These are phyloP conservation scores for Trichothecium roseum DNA, from an alignment of 2,329 filamentous ascomycete genomes.

Conservation along the genomic window DNA sequence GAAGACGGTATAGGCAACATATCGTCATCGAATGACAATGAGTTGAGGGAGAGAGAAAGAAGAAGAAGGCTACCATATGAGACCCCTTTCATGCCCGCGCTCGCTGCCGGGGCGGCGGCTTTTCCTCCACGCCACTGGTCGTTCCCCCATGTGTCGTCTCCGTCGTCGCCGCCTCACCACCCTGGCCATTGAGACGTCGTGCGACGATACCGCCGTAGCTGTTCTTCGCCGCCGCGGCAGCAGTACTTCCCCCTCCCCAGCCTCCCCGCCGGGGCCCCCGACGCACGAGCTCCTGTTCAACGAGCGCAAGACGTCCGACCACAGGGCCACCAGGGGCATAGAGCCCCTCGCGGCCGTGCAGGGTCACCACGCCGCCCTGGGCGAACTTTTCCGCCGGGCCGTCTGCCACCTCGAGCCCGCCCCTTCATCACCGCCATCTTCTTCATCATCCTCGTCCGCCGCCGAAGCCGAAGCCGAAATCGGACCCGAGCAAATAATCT, in stretches of 20 bases:
- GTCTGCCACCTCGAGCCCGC: slow-evolving; percentile 37
- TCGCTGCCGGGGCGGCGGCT: too few species aligned
- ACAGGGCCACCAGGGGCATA: slow-evolving; percentile 64
- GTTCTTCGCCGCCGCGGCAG: slow-evolving; percentile 51
- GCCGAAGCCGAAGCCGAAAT: too few species aligned
- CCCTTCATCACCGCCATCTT: not conserved
- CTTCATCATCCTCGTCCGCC: too few species aligned
- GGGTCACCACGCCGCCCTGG: slow-evolving; percentile 65
- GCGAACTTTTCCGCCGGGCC: slow-evolving; percentile 55
- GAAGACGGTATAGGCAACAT: too few species aligned
- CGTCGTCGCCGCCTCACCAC: slow-evolving; percentile 31
- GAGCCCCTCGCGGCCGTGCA: slow-evolving; percentile 66
- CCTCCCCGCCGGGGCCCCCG: slow-evolving; percentile 7
- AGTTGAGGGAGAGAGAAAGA: too few species aligned
- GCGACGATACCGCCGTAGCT: slow-evolving; percentile 89
- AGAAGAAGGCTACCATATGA: too few species aligned
- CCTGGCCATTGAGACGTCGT: slow-evolving; percentile 74
- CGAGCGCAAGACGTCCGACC: slow-evolving; percentile 72
- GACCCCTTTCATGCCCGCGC: too few species aligned
- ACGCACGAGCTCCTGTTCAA: slow-evolving; percentile 62
- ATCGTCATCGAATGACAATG: too few species aligned
- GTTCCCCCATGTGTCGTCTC: not conserved
- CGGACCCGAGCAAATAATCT: slow-evolving; percentile 4
- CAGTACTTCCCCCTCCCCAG: slow-evolving; percentile 3
- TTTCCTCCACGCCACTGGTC: not conserved